Evolutionary conservation across 1,284 basidiomycete genomes (phyloP).

Genomic region (Ustilago sp.): DNA sequence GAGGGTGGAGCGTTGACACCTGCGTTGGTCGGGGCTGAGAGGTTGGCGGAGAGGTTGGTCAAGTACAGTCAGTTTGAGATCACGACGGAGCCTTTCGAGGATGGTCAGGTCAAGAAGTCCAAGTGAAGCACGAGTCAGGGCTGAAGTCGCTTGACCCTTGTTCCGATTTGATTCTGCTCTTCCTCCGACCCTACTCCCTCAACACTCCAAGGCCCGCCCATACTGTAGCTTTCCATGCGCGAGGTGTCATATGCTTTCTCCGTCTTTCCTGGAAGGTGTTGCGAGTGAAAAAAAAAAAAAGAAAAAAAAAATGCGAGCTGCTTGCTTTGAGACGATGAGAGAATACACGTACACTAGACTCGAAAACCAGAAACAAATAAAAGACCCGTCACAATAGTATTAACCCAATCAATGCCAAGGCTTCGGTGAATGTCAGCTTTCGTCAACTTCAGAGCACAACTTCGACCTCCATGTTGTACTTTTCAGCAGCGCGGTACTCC

Average conservation of each 20-base stretch:
- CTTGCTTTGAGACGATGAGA: background rate
- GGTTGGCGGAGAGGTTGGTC: constrained; percentile 77
- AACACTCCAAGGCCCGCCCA: too few relatives aligned
- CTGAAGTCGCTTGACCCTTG: background rate
- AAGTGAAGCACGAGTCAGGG: constrained; percentile 10
- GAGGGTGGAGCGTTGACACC: constrained; percentile 83
- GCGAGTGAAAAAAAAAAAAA: background rate
- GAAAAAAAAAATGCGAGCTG: background rate
- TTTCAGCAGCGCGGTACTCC: constrained; percentile 23
- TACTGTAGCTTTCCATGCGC: too few relatives aligned
- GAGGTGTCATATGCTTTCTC: background rate
- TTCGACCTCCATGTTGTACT: constrained; percentile 29
- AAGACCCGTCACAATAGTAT: background rate
- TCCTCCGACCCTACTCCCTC: too few relatives aligned
- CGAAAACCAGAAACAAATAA: background rate
- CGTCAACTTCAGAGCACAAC: constrained; percentile 22
- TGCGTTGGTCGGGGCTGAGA: constrained; percentile 80
- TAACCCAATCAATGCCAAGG: background rate
- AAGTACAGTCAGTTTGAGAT: constrained; percentile 75
- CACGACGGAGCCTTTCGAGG: constrained; percentile 45
- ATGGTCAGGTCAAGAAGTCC: constrained; percentile 12
- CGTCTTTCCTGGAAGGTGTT: background rate
- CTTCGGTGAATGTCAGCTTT: background rate
- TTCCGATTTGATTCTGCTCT: background rate
- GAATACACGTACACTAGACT: background rate